Base-by-base conservation (phyloP, 495 filamentous ascomycete species). In the Halenospora varia region DNA sequence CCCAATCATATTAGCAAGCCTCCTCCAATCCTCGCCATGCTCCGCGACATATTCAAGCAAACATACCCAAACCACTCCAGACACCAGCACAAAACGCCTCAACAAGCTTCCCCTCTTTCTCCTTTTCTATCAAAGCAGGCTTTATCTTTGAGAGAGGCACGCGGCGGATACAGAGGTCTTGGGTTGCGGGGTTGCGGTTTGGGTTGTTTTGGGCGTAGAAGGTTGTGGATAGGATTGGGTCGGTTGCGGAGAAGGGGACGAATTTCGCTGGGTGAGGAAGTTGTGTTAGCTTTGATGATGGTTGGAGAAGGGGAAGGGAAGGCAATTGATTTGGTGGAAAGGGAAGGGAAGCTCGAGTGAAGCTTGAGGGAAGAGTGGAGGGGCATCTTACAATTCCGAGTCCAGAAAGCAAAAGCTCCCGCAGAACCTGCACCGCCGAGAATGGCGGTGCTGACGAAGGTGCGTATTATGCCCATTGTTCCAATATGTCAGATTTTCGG, bases 141-240 rank as follows among this genome's bases (percentile, higher is more conserved):
- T 80, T 79, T 42, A 91, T 82, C 65, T 83, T 80, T 29, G 65
- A 67, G 24, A 91, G 70, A 0, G 83, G 82, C 11, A 91, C 77
- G 29, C 72, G 73, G 60, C 85, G 81, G 49, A 87, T 66, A 53
- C 78, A 83, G 17, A 86, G 62, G 62, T 91, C 88, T 54, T 86
- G 78, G 10, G 77, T 76, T 0, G 77, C 73, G 0, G 85, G 77
- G 71, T 87, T 88, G 20, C 73, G 65, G 45, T 80, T 77, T 6
- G 82, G 80, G 65, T 91, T 91, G 67, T 79, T 76, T 48, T 75
- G 78, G 3, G 69, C 63, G 71, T 78, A 86, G 54, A 74, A 67
- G 40, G 75, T 66, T 25, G 81, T 80, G 57, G 70, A 70, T 74
- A 84, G 83, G 60, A 88, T 74, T n/a, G 82, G 77, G 65, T 90